These are phyloP conservation scores for Podaxis mareebaensis DNA, from an alignment of 768 basidiomycete genomes.

Conservation along the genomic window DNA sequence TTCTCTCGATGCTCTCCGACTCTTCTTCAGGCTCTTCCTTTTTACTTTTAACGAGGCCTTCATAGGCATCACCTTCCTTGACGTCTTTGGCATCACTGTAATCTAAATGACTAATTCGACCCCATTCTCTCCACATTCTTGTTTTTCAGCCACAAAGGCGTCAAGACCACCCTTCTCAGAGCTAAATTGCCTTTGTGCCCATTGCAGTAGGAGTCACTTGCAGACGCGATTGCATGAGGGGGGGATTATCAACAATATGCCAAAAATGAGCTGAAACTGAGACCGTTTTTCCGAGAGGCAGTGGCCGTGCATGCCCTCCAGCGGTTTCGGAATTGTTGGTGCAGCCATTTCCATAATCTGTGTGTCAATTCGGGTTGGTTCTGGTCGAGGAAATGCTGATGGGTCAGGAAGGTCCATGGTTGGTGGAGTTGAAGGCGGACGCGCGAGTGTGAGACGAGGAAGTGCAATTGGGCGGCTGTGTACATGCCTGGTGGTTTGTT, in stretches of 20 bases:
- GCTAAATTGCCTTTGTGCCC: conserved; percentile 55
- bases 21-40: too few species aligned
- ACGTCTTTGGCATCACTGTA: conserved; percentile 84
- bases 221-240: conserved; percentile 41
- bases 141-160: conserved; percentile 85
- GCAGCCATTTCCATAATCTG: conserved; percentile 80
- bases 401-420: conserved; percentile 48
- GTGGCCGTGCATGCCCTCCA: conserved; percentile 66
- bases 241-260: conserved; percentile 35
- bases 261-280: conserved; percentile 52
- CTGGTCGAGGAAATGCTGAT: neutral
- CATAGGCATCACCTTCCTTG: conserved; percentile 79
- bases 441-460: conserved; percentile 87
- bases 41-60: conserved; percentile 93
- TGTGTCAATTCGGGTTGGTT: conserved; percentile 32
- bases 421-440: conserved; percentile 59
- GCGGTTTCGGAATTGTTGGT: conserved; percentile 42
- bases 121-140: conserved; percentile 85
- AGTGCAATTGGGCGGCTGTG: conserved; percentile 72
- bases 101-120: conserved; percentile 77
- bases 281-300: conserved; percentile 64
- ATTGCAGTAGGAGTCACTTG: conserved; percentile 66
- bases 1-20: too few species aligned
- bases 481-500: conserved; percentile 58
- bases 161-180: conserved; percentile 84